phyloP scores from a whole-genome alignment of 139 green algal species.

The Volvox africanus region DNA sequence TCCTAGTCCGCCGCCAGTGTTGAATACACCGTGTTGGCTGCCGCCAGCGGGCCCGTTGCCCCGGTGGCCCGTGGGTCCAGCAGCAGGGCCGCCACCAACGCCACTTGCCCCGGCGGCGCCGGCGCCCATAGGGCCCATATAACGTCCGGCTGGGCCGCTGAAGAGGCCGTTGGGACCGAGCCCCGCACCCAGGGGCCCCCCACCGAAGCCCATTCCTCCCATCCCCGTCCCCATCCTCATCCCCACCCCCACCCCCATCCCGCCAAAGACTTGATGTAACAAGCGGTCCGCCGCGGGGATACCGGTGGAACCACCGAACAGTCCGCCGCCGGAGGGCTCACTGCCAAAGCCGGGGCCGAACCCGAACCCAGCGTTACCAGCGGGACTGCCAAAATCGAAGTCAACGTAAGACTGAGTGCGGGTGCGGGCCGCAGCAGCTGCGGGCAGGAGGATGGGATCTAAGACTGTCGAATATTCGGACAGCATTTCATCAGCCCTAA shows the following conservation, averaged over 20 bases:
- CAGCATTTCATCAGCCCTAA: too few relatives aligned
- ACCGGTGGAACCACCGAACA: not conserved
- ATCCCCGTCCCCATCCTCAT: not conserved
- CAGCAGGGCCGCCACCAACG: too few relatives aligned
- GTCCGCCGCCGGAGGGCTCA: not conserved
- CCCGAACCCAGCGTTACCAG: not conserved
- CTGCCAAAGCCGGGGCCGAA: not conserved
- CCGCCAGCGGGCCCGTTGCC: not conserved
- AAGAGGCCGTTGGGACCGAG: not conserved
- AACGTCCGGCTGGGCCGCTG: not conserved
- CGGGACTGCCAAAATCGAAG: slow-evolving; percentile 21
- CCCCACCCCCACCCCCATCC: not conserved
- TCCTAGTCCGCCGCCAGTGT: not conserved
- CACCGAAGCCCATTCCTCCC: not conserved
- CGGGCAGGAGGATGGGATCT: not conserved
- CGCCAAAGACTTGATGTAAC: slow-evolving; percentile 7
- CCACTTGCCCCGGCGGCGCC: not conserved
- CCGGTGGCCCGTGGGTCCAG: not conserved
- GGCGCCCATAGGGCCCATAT: slow-evolving; percentile 23
- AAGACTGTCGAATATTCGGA: too few relatives aligned
- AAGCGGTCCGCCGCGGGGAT: slow-evolving; percentile 22
- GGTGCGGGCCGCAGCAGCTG: slow-evolving; percentile 5
- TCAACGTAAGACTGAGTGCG: not conserved
- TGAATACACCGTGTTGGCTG: not conserved
- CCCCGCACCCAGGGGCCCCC: not conserved